Conservation (phyloP, 768 basidiomycete genomes). For the Cyclocybe cylindracea region DNA sequence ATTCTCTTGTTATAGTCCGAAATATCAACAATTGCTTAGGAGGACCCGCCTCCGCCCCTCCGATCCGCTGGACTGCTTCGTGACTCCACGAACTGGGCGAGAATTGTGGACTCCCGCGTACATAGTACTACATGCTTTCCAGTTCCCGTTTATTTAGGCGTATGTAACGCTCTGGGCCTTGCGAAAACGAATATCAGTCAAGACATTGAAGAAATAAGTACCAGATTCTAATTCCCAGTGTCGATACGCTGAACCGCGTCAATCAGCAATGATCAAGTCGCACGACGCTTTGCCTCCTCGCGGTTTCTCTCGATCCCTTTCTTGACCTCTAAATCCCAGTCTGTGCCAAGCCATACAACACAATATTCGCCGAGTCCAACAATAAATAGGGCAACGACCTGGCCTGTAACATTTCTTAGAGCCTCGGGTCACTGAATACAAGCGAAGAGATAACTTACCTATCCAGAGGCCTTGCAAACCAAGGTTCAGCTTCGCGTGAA, state of each 20-base stretch:
- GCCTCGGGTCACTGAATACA: not conserved
- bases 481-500: slow-evolving; percentile 41
- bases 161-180: no score
- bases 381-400: slow-evolving; percentile 70
- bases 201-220: no score
- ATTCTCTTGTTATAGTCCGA: no score
- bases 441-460: slow-evolving; percentile 40
- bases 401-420: slow-evolving; percentile 41
- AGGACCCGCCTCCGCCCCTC: no score
- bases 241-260: no score
- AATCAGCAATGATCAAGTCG: not conserved
- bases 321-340: slow-evolving; percentile 66
- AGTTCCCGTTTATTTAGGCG: no score
- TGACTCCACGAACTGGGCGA: no score
- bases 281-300: slow-evolving; percentile 39
- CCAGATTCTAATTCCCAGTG: not conserved
- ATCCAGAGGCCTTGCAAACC: slow-evolving; percentile 81
- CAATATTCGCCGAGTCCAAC: slow-evolving; percentile 71
- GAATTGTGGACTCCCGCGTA: no score
- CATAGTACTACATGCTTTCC: no score
- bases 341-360: slow-evolving; percentile 56
- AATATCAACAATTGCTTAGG: no score
- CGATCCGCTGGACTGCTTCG: no score
- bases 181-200: no score
- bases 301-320: slow-evolving; percentile 53